Evolutionary conservation across 129 eudicot genomes (phyloP), one percentile per base, ranked within the genome.

Genomic region (Scalesia atractyloides): DNA sequence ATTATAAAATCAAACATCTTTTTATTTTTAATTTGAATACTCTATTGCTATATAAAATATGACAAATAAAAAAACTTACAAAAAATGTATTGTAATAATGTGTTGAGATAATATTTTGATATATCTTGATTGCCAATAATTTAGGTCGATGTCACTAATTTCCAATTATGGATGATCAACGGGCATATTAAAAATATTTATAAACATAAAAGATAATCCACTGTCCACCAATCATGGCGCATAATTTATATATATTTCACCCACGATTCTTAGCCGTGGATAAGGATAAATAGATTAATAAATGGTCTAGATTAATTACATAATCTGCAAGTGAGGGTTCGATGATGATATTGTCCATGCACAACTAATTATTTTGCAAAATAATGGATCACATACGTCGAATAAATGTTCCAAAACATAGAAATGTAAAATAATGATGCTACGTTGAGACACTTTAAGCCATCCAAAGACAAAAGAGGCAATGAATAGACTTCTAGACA

Each of bases 71-170:
- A n/a, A n/a, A n/a, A n/a, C n/a, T n/a, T n/a, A n/a, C n/a, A n/a
- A n/a, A n/a, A n/a, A n/a, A n/a, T n/a, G n/a, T n/a, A n/a, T n/a
- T n/a, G n/a, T n/a, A n/a, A n/a, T n/a, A n/a, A n/a, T n/a, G n/a
- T n/a, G n/a, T n/a, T n/a, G n/a, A n/a, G n/a, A n/a, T n/a, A 39
- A 47, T 75, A 56, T 66, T 66, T 75, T 58, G 36, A 76, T 65
- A 67, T 66, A 76, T 66, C 37, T 54, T 76, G 66, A 30, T 75
- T 19, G 48, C 56, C 66, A 78, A 78, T 78, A 71, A 78, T 78
- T 14, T 47, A 64, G 77, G 65, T 64, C 64, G 82, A 71, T 72
- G 73, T 71, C 82, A 79, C 68, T 70, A 64, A 71, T 44, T 70
- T 72, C 50, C 62, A 49, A 79, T 41, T 37, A 43, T 78, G 36